Base-by-base conservation (phyloP, 768 basidiomycete species). In the Calvatia gigantea region DNA sequence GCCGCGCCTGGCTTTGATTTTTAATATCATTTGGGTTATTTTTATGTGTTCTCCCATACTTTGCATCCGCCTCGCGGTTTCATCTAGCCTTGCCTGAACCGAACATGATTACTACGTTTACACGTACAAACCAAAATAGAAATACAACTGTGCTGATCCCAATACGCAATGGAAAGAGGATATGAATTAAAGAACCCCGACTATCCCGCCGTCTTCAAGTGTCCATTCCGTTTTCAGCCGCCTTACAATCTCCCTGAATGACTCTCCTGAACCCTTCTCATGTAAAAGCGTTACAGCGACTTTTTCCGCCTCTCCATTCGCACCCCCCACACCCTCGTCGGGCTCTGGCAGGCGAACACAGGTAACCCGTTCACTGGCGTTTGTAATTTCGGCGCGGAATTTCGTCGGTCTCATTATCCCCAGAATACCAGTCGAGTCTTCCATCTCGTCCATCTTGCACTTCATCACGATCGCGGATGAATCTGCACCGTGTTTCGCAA, bases 261-360 rank as follows among this genome's bases (percentile, higher is more conserved):
- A 86, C 21, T 91, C 90, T 39, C 84, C 75, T 15, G 94, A 87
- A 3, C 96, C 96, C 68, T 86, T 94, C 74, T 97, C 94, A 60
- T 91, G 86, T 12, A 90, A 76, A 48, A 96, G 66, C 15, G 79
- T 74, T 61, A 96, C 69, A 33, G 76, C 75, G 11, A 87, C 47
- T 19, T 23, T 4, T 32, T 82, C 57, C 77, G 73, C 51, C 67
- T 70, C 8, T 69, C 66, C 44, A 66, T 67, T 31, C 67, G 71
- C 65, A 60, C 62, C 27, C 80, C 76, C 42, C 73, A 61, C 67
- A 66, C 50, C 64, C 64, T 35, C 58, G 33, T 9, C 56, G 31
- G 25, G 57, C 31, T 33, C 32, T 31, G 29, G 47, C 19, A 5
- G 21, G 41, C 35, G 21, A 35, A 12, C 17, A 52, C 25, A 35